Conservation (phyloP, 2,329 filamentous ascomycete species). For the Fusarium torulosum region DNA sequence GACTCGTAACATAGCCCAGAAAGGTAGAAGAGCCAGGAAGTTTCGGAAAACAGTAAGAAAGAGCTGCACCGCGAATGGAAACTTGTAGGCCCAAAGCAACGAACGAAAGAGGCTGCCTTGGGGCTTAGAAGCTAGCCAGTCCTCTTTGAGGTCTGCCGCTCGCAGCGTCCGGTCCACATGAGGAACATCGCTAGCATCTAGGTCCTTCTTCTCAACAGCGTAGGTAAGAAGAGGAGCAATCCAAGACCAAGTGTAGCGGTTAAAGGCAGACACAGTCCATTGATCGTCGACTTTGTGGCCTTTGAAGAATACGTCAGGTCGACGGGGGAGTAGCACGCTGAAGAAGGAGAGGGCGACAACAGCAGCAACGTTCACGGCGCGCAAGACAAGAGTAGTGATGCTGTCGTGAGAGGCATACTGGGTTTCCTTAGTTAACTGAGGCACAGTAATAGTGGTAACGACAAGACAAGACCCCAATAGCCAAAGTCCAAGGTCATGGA, state of each 20-base stretch:
- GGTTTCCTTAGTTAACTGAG: slow-evolving; percentile 59
- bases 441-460: slow-evolving; percentile 58
- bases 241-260: slow-evolving; percentile 76
- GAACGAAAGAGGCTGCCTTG: slow-evolving; percentile 69
- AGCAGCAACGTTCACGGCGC: slow-evolving; percentile 61
- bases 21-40: slow-evolving; percentile 75
- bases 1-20: slow-evolving; percentile 75
- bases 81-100: slow-evolving; percentile 69
- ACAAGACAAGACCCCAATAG: slow-evolving; percentile 62
- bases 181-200: slow-evolving; percentile 73
- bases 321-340: slow-evolving; percentile 71
- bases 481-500: slow-evolving; percentile 67
- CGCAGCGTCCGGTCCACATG: slow-evolving; percentile 68
- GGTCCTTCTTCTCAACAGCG: slow-evolving; percentile 68
- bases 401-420: slow-evolving; percentile 50
- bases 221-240: slow-evolving; percentile 65
- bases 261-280: slow-evolving; percentile 70
- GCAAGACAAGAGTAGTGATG: slow-evolving; percentile 59
- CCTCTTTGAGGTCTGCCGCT: slow-evolving; percentile 62
- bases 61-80: slow-evolving; percentile 69
- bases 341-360: slow-evolving; percentile 61
- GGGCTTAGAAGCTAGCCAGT: slow-evolving; percentile 63
- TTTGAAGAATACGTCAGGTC: slow-evolving; percentile 74
- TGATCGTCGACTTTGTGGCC: slow-evolving; percentile 72
- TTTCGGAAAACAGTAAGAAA: slow-evolving; percentile 65